These are phyloP conservation scores for Tolypocladium tropicale DNA, from an alignment of 2,329 filamentous ascomycete species.

Conservation along the genomic window DNA sequence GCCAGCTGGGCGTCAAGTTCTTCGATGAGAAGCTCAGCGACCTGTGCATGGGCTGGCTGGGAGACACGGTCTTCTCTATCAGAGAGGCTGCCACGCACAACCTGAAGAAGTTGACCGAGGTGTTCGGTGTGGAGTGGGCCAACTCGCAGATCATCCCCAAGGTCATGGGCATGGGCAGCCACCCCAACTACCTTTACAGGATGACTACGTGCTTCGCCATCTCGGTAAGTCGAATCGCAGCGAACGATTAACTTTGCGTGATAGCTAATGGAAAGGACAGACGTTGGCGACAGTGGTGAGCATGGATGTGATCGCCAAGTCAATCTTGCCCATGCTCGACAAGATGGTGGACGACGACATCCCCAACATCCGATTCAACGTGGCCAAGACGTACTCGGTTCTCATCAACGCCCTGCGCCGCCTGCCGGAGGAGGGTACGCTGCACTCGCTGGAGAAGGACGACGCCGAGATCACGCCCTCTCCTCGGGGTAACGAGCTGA, in stretches of 20 bases:
- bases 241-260: neutral
- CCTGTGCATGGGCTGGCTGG: slow-evolving; percentile 97
- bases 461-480: slow-evolving; percentile 53
- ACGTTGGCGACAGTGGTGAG: slow-evolving; percentile 89
- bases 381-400: slow-evolving; percentile 91
- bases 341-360: slow-evolving; percentile 91
- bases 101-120: slow-evolving; percentile 95
- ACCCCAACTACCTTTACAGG: slow-evolving; percentile 97
- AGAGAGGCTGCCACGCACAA: slow-evolving; percentile 96
- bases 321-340: slow-evolving; percentile 91
- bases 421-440: slow-evolving; percentile 78
- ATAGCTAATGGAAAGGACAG: slow-evolving; percentile 32
- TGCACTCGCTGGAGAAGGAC: slow-evolving; percentile 76
- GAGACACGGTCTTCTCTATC: slow-evolving; percentile 97
- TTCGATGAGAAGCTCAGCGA: slow-evolving; percentile 95
- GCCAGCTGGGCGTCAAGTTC: slow-evolving; percentile 92
- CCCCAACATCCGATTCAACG: slow-evolving; percentile 98
- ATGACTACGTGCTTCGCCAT: slow-evolving; percentile 99
- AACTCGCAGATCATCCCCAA: slow-evolving; percentile 96
- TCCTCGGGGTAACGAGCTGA: slow-evolving; percentile 64
- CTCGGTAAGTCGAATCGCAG: slow-evolving; percentile 54
- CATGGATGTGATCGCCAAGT: slow-evolving; percentile 83
- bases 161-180: slow-evolving; percentile 95
- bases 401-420: slow-evolving; percentile 87
- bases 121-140: slow-evolving; percentile 97